Evolutionary conservation across 306 rosid genomes (phyloP), one percentile per base, ranked within the genome.

Genomic region (Bauhinia variegata): DNA sequence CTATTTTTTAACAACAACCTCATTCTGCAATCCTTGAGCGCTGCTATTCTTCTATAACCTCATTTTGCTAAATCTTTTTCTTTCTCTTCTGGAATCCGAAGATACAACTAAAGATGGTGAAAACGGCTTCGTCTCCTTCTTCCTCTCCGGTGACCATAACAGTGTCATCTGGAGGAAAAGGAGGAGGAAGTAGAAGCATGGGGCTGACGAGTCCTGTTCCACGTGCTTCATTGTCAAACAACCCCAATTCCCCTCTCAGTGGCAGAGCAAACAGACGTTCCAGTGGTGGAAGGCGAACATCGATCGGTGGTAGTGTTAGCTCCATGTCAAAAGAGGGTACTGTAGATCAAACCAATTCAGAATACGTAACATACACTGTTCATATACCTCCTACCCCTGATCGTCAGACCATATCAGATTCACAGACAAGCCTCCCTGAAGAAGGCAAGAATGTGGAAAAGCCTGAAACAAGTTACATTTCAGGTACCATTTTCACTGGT

Each of bases 321-420:
- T 77, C 86, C 1, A 72, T 79, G 67, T 79, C 85, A 6, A 79
- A 79, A 47, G 82, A 74, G 0, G 83, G 77, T 2, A 65, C 39
- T 0, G 60, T 59, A 2, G 88, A 74, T 56, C 89, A 84, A 43
- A 37, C 19, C 4, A 83, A 36, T 39, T 48, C 91, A 0, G 89
- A 87, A 10, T 85, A 55, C 32, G 89, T 87, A 4, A 16, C 74
- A 1, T 90, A 90, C 70, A 87, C 96, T 7, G 96, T 90, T 61
- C 96, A 87, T 31, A 90, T 90, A 19, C 96, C 96, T 39, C 89
- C 96, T 17, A 90, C 96, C 12, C 96, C 96, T 0, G 96, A 90
- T 31, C 96, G 88, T 9, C 85, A 66, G 37, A 66, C 89, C 1
- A 66, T 85, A 48, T 78, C 91, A 11, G 52, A 71, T 32, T 87